A percentile compares a stretch with the other conserved stretches of the same genome.
phyloP scores from a whole-genome alignment of 495 filamentous ascomycete species.

The Xylaria scruposa region DNA sequence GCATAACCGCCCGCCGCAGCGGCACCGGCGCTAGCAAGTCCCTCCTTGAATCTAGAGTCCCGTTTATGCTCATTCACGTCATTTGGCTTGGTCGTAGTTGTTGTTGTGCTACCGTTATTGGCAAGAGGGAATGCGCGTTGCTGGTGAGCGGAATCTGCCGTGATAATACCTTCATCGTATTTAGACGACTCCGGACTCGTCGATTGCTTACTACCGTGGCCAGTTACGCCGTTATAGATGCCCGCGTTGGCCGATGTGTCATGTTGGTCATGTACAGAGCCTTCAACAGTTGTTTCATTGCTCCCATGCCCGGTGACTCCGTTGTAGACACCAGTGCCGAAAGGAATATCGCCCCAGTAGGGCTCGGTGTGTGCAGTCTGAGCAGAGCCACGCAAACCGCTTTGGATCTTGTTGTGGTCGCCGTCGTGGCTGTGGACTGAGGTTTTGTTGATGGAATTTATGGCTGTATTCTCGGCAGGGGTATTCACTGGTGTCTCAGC shows the following conservation, averaged over 20 bases:
- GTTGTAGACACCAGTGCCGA: slow-evolving; percentile 48
- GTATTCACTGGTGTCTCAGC: background rate
- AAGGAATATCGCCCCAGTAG: slow-evolving; percentile 51
- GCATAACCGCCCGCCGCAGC: slow-evolving; percentile 31
- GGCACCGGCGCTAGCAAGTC: slow-evolving; percentile 29
- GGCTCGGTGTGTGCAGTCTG: slow-evolving; percentile 31
- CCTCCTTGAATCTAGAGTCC: slow-evolving; percentile 24
- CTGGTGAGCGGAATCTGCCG: slow-evolving; percentile 22
- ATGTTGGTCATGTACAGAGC: slow-evolving; percentile 18
- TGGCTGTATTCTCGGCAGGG: background rate
- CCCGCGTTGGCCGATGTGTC: slow-evolving; percentile 5
- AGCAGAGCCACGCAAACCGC: slow-evolving; percentile 26
- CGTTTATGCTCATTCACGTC: background rate
- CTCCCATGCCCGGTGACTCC: slow-evolving; percentile 52
- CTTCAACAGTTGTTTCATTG: slow-evolving; percentile 29
- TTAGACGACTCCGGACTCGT: background rate
- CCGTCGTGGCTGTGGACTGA: background rate
- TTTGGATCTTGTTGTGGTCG: slow-evolving; percentile 27
- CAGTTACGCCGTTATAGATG: slow-evolving; percentile 49
- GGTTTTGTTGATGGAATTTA: background rate
- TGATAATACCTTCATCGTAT: slow-evolving; percentile 18
- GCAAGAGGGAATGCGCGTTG: slow-evolving; percentile 38
- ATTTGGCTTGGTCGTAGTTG: background rate
- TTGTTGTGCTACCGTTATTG: slow-evolving; percentile 2
- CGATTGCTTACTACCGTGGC: slow-evolving; percentile 46